Evolutionary conservation across 1,284 basidiomycete genomes (phyloP), one percentile per base, ranked within the genome.

Genomic region (Hymenochaete sp.): DNA sequence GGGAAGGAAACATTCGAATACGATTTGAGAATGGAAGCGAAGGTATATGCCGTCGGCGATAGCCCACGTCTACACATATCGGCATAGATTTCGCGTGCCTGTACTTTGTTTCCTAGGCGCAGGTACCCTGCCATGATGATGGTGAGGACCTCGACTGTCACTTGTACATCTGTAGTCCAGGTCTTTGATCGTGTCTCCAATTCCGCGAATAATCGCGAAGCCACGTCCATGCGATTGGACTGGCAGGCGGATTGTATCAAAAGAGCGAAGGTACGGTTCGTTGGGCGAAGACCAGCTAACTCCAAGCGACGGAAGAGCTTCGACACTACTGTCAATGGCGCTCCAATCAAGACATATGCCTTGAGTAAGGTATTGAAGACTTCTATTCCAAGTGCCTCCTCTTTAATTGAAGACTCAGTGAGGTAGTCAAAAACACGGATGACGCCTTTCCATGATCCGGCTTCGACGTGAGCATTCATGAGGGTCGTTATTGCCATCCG

Each of bases 221-320:
- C 92, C 2, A 77, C 60, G 21, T 70, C 66, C 72, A 93, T 77
- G 39, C 73, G 61, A 3, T 79, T 76, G 13, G 79, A 68, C 56
- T 95, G 88, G 57, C 83, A 87, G 2, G 93, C 87, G 1, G 87
- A 85, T 59, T 90, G 85, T 39, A 96, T 78, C 37, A 92, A 67
- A 37, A 90, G 67, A 0, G 86, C 73, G 62, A 84, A 97, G 0
- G 87, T 83, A 49, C 72, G 71, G 10, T 58, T 62, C 53, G 83
- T 75, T 0, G 90, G 88, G 22, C 66, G 62, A 8, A 79, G 55
- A 19, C 71, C 69, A 13, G 65, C 56, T 18, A 61, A 50, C 52
- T 75, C 66, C 43, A 91, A 69, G 45, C 67, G 67, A 39, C 70
- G 64, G 61, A 93, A 92, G 22, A 90, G 61, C 4, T 66, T 61